These are phyloP conservation scores for Magnusiomyces suaveolens DNA, from an alignment of 1,139 yeast genomes.

Conservation along the genomic window DNA sequence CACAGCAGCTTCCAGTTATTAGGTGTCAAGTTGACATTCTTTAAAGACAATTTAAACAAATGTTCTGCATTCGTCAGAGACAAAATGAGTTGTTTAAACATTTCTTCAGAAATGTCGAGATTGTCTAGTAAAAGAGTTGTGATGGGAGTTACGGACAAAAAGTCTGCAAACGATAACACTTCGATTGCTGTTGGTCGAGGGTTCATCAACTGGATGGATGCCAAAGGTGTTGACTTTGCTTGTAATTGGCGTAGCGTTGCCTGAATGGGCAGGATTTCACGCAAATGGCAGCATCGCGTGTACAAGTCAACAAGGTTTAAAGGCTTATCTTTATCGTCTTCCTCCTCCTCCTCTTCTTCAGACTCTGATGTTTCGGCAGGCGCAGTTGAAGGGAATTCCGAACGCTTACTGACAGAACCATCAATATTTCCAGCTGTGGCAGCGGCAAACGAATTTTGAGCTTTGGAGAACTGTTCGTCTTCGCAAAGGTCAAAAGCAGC, in stretches of 20 bases:
- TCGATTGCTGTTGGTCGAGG: slow-evolving; percentile 90
- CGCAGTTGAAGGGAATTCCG: background rate
- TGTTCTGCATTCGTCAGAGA: slow-evolving; percentile 52
- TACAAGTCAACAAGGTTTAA: slow-evolving; percentile 54
- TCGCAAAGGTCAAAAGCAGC: slow-evolving; percentile 15
- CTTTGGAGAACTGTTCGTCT: slow-evolving; percentile 27
- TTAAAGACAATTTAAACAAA: slow-evolving; percentile 61
- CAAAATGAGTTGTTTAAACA: slow-evolving; percentile 56
- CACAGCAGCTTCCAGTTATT: slow-evolving; percentile 70
- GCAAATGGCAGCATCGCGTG: slow-evolving; percentile 83
- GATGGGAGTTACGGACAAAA: slow-evolving; percentile 74
- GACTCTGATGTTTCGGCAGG: background rate
- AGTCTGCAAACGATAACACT: slow-evolving; percentile 78
- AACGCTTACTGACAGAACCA: slow-evolving; percentile 7
- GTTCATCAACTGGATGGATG: slow-evolving; percentile 67
- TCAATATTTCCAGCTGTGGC: slow-evolving; percentile 27
- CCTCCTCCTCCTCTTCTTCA: background rate
- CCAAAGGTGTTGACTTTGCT: slow-evolving; percentile 64
- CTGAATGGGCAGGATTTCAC: slow-evolving; percentile 89
- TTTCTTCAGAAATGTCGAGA: slow-evolving; percentile 67
- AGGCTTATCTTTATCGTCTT: slow-evolving; percentile 19
- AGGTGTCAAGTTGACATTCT: slow-evolving; percentile 67
- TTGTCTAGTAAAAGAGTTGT: slow-evolving; percentile 73
- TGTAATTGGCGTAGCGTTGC: slow-evolving; percentile 80
- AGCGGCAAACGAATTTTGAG: slow-evolving; percentile 28